These are phyloP conservation scores for Nitzschia sp. DNA, from an alignment of 108 stramenopile species.

Conservation along the genomic window DNA sequence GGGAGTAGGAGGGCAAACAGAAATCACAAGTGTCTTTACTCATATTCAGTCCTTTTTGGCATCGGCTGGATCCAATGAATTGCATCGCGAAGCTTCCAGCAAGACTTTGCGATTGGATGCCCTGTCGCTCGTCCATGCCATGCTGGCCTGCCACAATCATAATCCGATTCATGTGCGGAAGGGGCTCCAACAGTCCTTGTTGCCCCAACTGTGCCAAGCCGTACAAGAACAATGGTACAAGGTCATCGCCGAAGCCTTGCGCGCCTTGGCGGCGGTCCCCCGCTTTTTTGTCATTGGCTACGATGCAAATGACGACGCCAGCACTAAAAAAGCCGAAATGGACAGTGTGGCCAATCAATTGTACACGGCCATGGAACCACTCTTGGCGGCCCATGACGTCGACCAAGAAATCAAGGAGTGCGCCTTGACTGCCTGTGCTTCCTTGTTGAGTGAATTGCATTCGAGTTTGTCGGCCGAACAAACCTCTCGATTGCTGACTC, in stretches of 20 bases:
- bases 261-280: constrained; percentile 81
- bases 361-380: constrained; percentile 86
- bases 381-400: constrained; percentile 90
- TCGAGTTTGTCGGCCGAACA: constrained; percentile 51
- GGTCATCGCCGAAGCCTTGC: constrained; percentile 90
- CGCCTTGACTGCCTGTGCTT: constrained; percentile 62
- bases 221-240: constrained; percentile 98
- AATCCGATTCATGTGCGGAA: constrained; percentile 57
- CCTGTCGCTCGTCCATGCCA: constrained; percentile 73
- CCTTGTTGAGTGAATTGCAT: constrained; percentile 64
- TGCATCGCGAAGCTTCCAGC: constrained; percentile 53
- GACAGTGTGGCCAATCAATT: constrained; percentile 64
- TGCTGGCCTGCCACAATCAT: constrained; percentile 65
- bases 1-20: constrained; percentile 71
- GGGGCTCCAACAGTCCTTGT: constrained; percentile 44
- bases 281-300: constrained; percentile 51
- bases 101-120: constrained; percentile 94
- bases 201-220: constrained; percentile 69
- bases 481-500: constrained; percentile 54
- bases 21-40: constrained; percentile 67
- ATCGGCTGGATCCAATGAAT: constrained; percentile 5
- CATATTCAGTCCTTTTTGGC: constrained; percentile 66
- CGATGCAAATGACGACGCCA: constrained; percentile 10
- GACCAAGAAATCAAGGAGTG: constrained; percentile 99
- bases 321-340: constrained; percentile 40